Evolutionary conservation across 176 grass and related monocot genomes (phyloP).

Genomic region (Poa pratensis): DNA sequence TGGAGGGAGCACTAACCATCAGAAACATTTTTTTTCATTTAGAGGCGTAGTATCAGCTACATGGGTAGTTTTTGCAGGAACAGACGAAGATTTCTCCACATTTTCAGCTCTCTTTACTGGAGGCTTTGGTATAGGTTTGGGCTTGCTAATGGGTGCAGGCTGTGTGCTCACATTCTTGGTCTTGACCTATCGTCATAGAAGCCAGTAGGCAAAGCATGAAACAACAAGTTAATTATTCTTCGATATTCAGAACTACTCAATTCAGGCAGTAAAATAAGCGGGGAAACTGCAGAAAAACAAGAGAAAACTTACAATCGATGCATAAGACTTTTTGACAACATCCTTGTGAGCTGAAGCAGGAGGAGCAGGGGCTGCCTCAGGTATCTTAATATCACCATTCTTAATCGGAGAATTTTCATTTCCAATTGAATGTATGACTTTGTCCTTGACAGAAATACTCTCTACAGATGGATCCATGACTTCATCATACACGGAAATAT

Average conservation of each 20-base stretch:
- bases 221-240: not conserved
- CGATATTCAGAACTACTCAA: not conserved
- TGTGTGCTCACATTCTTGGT: slow-evolving; percentile 50
- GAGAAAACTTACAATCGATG: slow-evolving; percentile 70
- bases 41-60: slow-evolving; percentile 34
- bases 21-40: slow-evolving; percentile 44
- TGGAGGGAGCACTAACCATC: slow-evolving; percentile 48
- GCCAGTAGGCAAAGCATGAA: not conserved
- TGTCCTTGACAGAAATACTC: slow-evolving; percentile 16
- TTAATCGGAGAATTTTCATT: slow-evolving; percentile 23
- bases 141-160: slow-evolving; percentile 40
- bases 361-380: slow-evolving; percentile 34
- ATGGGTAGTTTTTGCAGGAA: slow-evolving; percentile 35
- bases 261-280: not conserved
- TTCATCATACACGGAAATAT: not conserved
- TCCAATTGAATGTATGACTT: slow-evolving; percentile 17
- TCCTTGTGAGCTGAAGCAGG: slow-evolving; percentile 49
- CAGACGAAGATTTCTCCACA: slow-evolving; percentile 54
- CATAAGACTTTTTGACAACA: slow-evolving; percentile 75
- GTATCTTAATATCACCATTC: not conserved
- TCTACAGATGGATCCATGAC: slow-evolving; percentile 5
- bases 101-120: slow-evolving; percentile 42
- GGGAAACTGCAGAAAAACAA: slow-evolving; percentile 12
- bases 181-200: slow-evolving; percentile 45
- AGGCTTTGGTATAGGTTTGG: slow-evolving; percentile 43